Base-by-base conservation (phyloP, 805 yeast genomes). In the Phaffomyces opuntiae region DNA sequence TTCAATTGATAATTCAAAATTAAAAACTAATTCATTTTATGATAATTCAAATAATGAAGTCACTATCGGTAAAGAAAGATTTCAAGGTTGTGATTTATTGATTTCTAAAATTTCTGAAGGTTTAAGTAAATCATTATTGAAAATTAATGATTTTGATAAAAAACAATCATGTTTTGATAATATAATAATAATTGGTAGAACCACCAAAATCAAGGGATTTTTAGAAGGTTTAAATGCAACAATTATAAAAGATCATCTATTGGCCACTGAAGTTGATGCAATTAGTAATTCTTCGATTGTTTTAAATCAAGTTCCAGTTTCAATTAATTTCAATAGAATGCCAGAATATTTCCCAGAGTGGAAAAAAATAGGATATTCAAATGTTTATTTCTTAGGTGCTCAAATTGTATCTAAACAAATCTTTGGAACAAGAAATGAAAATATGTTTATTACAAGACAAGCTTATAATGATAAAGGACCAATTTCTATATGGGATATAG, bases 341-440 rank as follows among this genome's bases (percentile, higher is more conserved):
- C 95, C 96, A 0, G 98, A 91, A 46, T 90, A 91, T 64, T 91
- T 91, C 66, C 87, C 96, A 1, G 96, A 87, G 53, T 91, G 97
- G 97, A 90, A 90, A 66, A 79, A 78, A 62, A 63, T 63, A 32
- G 89, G 91, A 1, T 82, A 83, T 75, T 81, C 83, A 47, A 89
- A 87, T 53, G 78, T 83, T 31, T 73, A 79, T 48, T 87, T 90
- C 59, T 67, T 90, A 50, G 98, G 98, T 2, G 95, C 86, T 3
- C 87, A 88, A 64, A 85, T 90, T 41, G 83, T 87, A 38, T 79
- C 96, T 17, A 88, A 87, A 64, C 96, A 88, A 67, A 77, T 87
- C 13, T 90, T 85, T 59, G 75, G 81, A 42, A 64, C 75, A 14
- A 69, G 73, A 46, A 83, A 80, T 47, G 89, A 84, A 38, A 60